phyloP scores from a whole-genome alignment of 345 rosid species.

The Geranium rotundifolium region DNA sequence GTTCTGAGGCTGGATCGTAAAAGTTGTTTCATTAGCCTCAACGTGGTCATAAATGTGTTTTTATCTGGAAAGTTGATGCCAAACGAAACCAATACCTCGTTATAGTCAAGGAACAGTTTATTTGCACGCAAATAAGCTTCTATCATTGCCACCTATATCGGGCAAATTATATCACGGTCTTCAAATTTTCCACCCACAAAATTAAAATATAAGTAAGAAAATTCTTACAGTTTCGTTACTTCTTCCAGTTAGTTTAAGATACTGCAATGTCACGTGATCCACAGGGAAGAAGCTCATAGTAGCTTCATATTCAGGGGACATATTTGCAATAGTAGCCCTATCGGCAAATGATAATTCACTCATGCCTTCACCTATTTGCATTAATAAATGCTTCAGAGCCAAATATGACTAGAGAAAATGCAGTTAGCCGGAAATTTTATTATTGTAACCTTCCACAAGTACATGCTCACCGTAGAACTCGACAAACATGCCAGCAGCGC shows the following conservation, averaged over 20 bases:
- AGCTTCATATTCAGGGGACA: slow-evolving; percentile 96
- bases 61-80: background rate
- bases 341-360: slow-evolving; percentile 71
- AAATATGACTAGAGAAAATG: background rate
- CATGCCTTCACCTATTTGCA: slow-evolving; percentile 64
- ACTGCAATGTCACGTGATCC: slow-evolving; percentile 76
- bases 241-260: slow-evolving; percentile 80
- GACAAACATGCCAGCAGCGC: slow-evolving; percentile 85
- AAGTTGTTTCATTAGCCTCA: slow-evolving; percentile 2
- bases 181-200: background rate
- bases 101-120: slow-evolving; percentile 74
- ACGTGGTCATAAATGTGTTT: background rate
- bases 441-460: background rate
- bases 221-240: slow-evolving; percentile 68
- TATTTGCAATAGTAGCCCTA: slow-evolving; percentile 82
- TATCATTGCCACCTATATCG: slow-evolving; percentile 55
- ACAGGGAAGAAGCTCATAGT: slow-evolving; percentile 97
- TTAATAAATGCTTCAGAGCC: background rate
- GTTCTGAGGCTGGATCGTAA: slow-evolving; percentile 49
- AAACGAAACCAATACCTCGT: slow-evolving; percentile 38
- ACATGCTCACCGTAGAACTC: slow-evolving; percentile 58
- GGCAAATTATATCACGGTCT: background rate
- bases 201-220: background rate
- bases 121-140: slow-evolving; percentile 81
- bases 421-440: too few relatives aligned